These are phyloP conservation scores for Elsinoe batatas DNA, from an alignment of 2,329 filamentous ascomycete genomes.

Conservation along the genomic window DNA sequence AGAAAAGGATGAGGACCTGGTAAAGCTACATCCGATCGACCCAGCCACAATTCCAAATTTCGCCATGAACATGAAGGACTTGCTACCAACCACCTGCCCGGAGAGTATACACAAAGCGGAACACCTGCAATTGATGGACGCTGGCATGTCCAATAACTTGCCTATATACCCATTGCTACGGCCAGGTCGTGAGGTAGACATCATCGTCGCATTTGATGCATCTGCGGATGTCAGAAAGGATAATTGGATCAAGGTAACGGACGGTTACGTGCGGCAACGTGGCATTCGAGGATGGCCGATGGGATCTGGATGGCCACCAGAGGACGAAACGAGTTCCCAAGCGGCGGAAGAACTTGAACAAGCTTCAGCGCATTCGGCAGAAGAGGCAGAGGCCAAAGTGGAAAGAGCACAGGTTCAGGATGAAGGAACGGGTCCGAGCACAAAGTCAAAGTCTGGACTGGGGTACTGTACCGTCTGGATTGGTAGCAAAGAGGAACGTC, in stretches of 20 bases:
- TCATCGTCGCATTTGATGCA: conserved; percentile 87
- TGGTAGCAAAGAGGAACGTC: conserved; percentile 67
- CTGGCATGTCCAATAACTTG: conserved; percentile 96
- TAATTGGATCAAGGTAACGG: conserved; percentile 91
- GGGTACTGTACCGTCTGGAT: conserved; percentile 95
- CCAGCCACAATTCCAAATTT: conserved; percentile 88
- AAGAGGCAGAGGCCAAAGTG: conserved; percentile 55
- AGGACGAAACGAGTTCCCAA: conserved; percentile 47
- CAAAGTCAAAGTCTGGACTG: conserved; percentile 35
- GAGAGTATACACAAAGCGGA: conserved; percentile 60
- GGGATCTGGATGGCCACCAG: conserved; percentile 83
- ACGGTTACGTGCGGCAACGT: conserved; percentile 84
- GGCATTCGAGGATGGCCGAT: conserved; percentile 91
- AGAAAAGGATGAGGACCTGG: conserved; percentile 70
- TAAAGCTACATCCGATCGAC: conserved; percentile 90
- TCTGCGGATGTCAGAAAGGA: conserved; percentile 87
- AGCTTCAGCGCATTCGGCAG: conserved; percentile 51
- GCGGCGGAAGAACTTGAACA: conserved; percentile 56
- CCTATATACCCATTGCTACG: conserved; percentile 90
- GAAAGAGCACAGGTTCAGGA: conserved; percentile 41
- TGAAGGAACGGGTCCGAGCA: conserved; percentile 16
- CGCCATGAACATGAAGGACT: conserved; percentile 66
- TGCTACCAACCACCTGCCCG: conserved; percentile 67
- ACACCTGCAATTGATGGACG: conserved; percentile 70
- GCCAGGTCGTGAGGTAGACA: conserved; percentile 77